Conservation (phyloP, 2,329 filamentous ascomycete genomes). For the Monosporascus sp. region DNA sequence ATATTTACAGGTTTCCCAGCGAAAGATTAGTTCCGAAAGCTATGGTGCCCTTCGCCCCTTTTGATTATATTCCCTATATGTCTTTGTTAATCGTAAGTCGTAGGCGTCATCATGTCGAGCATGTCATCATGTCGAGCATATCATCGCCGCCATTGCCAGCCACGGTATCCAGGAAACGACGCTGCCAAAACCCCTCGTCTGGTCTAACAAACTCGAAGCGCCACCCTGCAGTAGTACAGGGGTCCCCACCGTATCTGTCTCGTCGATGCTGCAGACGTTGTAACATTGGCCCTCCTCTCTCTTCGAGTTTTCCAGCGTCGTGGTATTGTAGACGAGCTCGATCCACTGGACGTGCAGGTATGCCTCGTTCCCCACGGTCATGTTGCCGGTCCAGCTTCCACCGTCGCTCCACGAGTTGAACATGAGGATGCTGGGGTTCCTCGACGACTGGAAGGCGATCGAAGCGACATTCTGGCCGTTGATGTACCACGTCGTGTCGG, state of each 20-base stretch:
- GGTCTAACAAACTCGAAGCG: slow-evolving; percentile 15
- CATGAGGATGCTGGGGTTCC: slow-evolving; percentile 46
- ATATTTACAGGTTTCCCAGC: too few species aligned
- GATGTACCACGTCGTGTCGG: slow-evolving; percentile 51
- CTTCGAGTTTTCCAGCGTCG: slow-evolving; percentile 4
- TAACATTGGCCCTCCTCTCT: slow-evolving; percentile 17
- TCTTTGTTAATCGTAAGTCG: not conserved
- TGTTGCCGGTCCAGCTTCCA: slow-evolving; percentile 55
- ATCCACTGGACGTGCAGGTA: slow-evolving; percentile 59
- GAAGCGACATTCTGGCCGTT: slow-evolving; percentile 45
- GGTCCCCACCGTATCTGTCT: slow-evolving; percentile 31
- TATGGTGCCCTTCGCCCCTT: not conserved
- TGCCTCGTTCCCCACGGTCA: slow-evolving; percentile 45
- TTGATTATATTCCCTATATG: not conserved
- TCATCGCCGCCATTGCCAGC: slow-evolving; percentile 14
- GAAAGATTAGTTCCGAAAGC: too few species aligned
- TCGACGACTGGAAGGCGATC: slow-evolving; percentile 52
- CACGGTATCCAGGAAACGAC: slow-evolving; percentile 19
- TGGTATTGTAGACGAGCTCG: slow-evolving; percentile 51
- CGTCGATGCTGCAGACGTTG: slow-evolving; percentile 31
- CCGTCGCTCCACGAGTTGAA: slow-evolving; percentile 60
- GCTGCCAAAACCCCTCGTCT: slow-evolving; percentile 8
- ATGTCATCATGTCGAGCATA: not conserved
- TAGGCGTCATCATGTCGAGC: not conserved
- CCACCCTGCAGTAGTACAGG: slow-evolving; percentile 31